Percentiles rank a stretch among this genome's conserved stretches.
These are phyloP conservation scores for Paecilomyces formosus DNA, from an alignment of 2,329 filamentous ascomycete species.

Conservation along the genomic window DNA sequence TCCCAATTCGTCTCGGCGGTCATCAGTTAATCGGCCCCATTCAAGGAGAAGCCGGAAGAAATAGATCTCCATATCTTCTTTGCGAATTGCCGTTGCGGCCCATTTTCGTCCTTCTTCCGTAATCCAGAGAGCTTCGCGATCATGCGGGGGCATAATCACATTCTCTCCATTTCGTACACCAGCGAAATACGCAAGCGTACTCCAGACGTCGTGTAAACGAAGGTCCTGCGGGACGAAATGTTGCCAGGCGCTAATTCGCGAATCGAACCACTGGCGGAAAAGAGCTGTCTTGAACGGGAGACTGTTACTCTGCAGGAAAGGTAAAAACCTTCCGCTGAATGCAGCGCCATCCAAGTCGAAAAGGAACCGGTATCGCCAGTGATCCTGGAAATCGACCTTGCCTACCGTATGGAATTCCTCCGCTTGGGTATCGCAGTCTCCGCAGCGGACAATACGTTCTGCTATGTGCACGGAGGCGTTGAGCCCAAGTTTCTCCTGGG, in stretches of 20 bases:
- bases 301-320: constrained; percentile 57
- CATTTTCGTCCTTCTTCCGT: constrained; percentile 59
- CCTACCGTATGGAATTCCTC: constrained; percentile 44
- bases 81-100: constrained; percentile 55
- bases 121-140: constrained; percentile 56
- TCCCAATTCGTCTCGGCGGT: constrained; percentile 45
- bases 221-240: constrained; percentile 75
- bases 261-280: constrained; percentile 74
- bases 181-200: constrained; percentile 65
- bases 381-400: constrained; percentile 45
- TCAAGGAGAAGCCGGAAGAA: constrained; percentile 70
- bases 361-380: constrained; percentile 62
- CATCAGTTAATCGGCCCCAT: constrained; percentile 64
- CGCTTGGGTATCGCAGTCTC: constrained; percentile 48
- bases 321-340: constrained; percentile 59
- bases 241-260: constrained; percentile 65
- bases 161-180: constrained; percentile 46
- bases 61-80: constrained; percentile 74
- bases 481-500: constrained; percentile 41
- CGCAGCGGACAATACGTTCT: constrained; percentile 50
- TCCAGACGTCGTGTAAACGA: constrained; percentile 65
- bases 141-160: constrained; percentile 43
- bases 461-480: constrained; percentile 55
- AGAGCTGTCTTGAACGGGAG: constrained; percentile 64
- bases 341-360: constrained; percentile 63